A percentile compares a stretch with the other conserved stretches of the same genome.
phyloP scores from a whole-genome alignment of 2,329 filamentous ascomycete species.

The Aspergillus clavatus region DNA sequence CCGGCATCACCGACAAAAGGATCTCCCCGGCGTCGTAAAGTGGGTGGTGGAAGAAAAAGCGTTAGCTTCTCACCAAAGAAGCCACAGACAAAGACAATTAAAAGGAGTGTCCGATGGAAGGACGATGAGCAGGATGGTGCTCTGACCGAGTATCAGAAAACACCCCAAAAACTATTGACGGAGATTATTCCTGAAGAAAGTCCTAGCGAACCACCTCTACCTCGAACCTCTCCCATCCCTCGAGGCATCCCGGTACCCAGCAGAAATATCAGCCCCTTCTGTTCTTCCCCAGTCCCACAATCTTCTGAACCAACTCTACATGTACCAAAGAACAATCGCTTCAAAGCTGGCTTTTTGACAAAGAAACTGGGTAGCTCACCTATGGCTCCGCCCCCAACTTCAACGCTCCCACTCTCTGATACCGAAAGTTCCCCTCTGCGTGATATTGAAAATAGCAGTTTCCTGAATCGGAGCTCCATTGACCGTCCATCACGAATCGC shows the following conservation, averaged over 20 bases:
- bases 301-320: conserved; percentile 57
- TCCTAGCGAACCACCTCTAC: conserved; percentile 46
- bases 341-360: conserved; percentile 82
- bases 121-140: conserved; percentile 84
- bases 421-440: conserved; percentile 53
- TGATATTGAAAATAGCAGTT: conserved; percentile 48
- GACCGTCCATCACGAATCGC: conserved; percentile 38
- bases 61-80: conserved; percentile 79
- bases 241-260: conserved; percentile 39
- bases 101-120: conserved; percentile 83
- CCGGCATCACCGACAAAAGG: conserved; percentile 63
- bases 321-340: conserved; percentile 65
- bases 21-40: conserved; percentile 76
- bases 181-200: conserved; percentile 51
- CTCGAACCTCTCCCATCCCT: conserved; percentile 50
- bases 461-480: conserved; percentile 44
- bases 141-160: conserved; percentile 86
- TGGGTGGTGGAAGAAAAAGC: conserved; percentile 59
- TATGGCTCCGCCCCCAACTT: conserved; percentile 53
- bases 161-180: conserved; percentile 65
- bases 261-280: conserved; percentile 36
- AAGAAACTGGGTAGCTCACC: conserved; percentile 65
- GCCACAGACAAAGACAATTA: conserved; percentile 55
- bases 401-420: conserved; percentile 57
- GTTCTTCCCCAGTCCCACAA: conserved; percentile 55